These are phyloP conservation scores for Chimonanthus salicifolius DNA, from an alignment of 164 flowering plant species.

Conservation along the genomic window DNA sequence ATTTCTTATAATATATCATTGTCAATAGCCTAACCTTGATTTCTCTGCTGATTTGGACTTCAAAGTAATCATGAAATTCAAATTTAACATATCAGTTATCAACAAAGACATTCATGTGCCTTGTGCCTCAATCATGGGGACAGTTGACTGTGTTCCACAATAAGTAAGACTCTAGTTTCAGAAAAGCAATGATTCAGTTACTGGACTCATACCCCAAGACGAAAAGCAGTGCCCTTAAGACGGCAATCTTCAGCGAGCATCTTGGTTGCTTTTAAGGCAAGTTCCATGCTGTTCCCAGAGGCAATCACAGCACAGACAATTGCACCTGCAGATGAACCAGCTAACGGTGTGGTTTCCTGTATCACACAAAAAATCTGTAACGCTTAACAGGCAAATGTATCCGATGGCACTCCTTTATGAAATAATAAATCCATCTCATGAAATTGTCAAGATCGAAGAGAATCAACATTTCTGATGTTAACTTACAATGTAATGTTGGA, in stretches of 20 bases:
- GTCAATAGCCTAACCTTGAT: no score
- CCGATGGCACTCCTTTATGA: not conserved
- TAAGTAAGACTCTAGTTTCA: not conserved
- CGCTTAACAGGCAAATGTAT: not conserved
- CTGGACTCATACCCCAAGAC: conserved; percentile 70
- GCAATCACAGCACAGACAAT: conserved; percentile 92
- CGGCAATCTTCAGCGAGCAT: conserved; percentile 81
- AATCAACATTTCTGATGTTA: not conserved
- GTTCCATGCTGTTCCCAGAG: conserved; percentile 81
- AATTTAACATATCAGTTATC: not conserved
- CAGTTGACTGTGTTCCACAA: not conserved
- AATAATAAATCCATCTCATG: no score
- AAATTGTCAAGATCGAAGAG: no score
- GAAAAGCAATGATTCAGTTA: not conserved
- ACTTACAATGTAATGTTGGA: not conserved
- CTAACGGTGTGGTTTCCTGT: conserved; percentile 92
- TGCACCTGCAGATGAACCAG: conserved; percentile 99
- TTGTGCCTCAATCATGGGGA: not conserved
- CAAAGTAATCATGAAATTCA: no score
- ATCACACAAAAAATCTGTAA: conserved; percentile 4
- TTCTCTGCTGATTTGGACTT: no score
- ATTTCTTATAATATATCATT: no score
- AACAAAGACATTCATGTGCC: not conserved
- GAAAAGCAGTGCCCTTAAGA: conserved; percentile 82
- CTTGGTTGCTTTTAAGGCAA: conserved; percentile 75